Conservation (phyloP, 2,329 filamentous ascomycete species). For the Colletotrichum somersetense region DNA sequence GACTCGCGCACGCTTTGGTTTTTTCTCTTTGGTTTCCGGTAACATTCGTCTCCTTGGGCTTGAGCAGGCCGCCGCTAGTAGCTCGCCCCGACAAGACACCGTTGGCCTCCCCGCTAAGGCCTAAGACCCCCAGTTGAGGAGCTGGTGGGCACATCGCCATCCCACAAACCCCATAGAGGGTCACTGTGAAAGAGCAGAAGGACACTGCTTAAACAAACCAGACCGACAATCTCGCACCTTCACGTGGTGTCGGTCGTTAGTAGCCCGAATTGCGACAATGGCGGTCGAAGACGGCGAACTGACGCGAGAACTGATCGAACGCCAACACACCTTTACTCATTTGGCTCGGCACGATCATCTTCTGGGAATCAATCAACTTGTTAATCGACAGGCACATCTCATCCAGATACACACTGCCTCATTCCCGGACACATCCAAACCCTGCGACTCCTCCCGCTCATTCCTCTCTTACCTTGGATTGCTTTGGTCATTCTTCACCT, state of each 20-base stretch:
- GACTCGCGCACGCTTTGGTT: not conserved
- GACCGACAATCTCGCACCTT: conserved; percentile 1
- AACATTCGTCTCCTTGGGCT: not conserved
- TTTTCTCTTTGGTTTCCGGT: not conserved
- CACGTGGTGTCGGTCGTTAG: conserved; percentile 3
- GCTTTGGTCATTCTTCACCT: not conserved
- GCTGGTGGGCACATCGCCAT: not conserved
- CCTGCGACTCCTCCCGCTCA: not conserved
- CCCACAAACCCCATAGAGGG: not conserved
- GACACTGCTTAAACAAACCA: not conserved
- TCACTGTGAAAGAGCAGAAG: conserved; percentile 1
- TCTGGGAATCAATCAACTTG: not conserved
- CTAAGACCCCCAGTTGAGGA: conserved; percentile 5
- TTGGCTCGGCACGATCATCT: not conserved
- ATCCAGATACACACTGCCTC: not conserved
- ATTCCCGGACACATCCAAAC: not conserved
- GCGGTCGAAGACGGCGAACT: not conserved
- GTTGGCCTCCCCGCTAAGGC: conserved; percentile 2
- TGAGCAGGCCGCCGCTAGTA: not conserved
- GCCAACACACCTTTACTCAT: not conserved
- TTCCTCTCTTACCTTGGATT: not conserved
- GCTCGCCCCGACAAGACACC: not conserved
- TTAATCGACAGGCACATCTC: not conserved
- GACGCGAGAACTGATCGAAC: not conserved
- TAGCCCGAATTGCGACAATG: conserved; percentile 1